Evolutionary conservation across 2,329 filamentous ascomycete species (phyloP), one percentile per base, ranked within the genome.

Genomic region (Cytospora schulzeri): DNA sequence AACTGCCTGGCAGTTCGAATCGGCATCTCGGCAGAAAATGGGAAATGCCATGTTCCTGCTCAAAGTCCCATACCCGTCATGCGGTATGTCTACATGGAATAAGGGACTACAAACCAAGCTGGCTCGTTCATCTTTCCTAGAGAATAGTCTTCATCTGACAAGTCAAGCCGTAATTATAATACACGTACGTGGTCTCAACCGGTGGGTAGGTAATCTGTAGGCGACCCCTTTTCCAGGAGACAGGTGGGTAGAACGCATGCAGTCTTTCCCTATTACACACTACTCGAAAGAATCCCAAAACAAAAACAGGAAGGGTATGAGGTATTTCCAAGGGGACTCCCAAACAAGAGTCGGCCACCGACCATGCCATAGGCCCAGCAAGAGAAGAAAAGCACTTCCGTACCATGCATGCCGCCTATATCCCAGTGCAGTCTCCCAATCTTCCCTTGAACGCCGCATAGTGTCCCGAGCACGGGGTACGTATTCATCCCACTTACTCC

Each of bases 401-500:
- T 48, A 48, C 45, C 45, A 48, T 11, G n/a, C n/a, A n/a, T 4
- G 38, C 35, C 19, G 19, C 29, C 54, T 28, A 22, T 15, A 57
- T 24, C 54, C 31, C 31, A 57, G 14, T 33, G 33, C 33, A 5
- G n/a, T 7, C n/a, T 24, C 8, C n/a, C 54, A 17, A 5, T 14
- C 9, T 14, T 31, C n/a, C 31, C 28, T 15, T 14, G 26, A 59
- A 59, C 57, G 38, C 57, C 57, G 41, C n/a, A 15, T 6, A 56
- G 33, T 4, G 4, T 15, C 17, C 53, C 8, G 35, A 24, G 22
- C 28, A 55, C 29, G 41, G 17, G n/a, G n/a, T n/a, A n/a, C n/a
- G n/a, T 35, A 35, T 14, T 8, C 12, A 48, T 12, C n/a, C 41
- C 45, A 22, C 22, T 72, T 84, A 94, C 71, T 91, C 85, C 29